Evolutionary conservation across 257 asterid species (phyloP).

Genomic region (Nicotiana noctiflora): DNA sequence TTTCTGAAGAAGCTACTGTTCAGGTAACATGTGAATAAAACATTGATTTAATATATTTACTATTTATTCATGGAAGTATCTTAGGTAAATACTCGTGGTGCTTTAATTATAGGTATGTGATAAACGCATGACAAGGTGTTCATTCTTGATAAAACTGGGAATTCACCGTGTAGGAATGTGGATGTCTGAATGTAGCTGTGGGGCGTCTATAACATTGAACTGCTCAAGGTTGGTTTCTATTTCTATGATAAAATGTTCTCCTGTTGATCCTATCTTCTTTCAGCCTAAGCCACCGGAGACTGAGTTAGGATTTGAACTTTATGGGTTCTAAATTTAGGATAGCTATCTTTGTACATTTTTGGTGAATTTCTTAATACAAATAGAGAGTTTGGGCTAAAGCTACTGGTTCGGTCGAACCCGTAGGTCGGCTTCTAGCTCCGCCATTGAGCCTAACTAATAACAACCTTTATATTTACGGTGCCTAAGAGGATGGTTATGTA

Average conservation of each 20-base stretch:
- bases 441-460: not conserved
- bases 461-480: not conserved
- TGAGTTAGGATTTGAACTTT: too few relatives aligned
- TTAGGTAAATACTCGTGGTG: conserved; percentile 10
- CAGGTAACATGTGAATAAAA: conserved; percentile 23
- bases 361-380: too few relatives aligned
- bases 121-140: conserved; percentile 46
- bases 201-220: conserved; percentile 21
- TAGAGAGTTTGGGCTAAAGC: too few relatives aligned
- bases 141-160: conserved; percentile 43
- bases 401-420: too few relatives aligned
- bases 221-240: conserved; percentile 24
- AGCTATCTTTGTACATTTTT: too few relatives aligned
- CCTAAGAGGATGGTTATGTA: not conserved
- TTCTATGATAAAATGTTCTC: not conserved
- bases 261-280: not conserved
- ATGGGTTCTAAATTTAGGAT: too few relatives aligned
- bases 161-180: conserved; percentile 75
- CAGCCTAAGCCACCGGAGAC: not conserved
- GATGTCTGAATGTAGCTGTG: conserved; percentile 73
- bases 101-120: conserved; percentile 20
- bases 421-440: too few relatives aligned
- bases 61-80: not conserved
- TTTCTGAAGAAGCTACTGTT: conserved; percentile 36
- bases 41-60: not conserved